Conservation (phyloP, 371 early-diverging fungal species). For the Parasitella parasitica region DNA sequence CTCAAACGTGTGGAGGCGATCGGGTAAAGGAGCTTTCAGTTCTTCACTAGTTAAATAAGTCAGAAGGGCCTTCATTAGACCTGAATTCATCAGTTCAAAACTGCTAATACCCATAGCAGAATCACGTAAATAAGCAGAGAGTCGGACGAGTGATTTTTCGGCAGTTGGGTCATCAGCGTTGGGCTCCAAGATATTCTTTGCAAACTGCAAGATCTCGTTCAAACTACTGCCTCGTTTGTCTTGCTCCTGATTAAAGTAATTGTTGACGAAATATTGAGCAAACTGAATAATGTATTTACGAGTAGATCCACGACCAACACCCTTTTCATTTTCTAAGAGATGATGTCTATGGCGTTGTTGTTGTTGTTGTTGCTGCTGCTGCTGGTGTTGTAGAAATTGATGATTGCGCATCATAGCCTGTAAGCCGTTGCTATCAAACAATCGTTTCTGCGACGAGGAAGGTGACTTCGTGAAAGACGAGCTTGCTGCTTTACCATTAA, state of each 20-base stretch:
- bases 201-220: slow-evolving; percentile 29
- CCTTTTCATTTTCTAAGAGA: slow-evolving; percentile 26
- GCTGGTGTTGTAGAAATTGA: slow-evolving; percentile 16
- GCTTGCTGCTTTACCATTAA: neutral
- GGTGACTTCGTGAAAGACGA: neutral
- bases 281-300: slow-evolving; percentile 36
- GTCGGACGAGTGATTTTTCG: slow-evolving; percentile 13
- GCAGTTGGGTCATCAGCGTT: slow-evolving; percentile 11
- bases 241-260: slow-evolving; percentile 8
- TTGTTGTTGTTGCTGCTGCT: slow-evolving; percentile 10
- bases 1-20: slow-evolving; percentile 38
- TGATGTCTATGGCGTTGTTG: neutral
- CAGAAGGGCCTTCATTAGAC: slow-evolving; percentile 61
- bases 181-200: slow-evolving; percentile 13
- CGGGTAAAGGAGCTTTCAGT: slow-evolving; percentile 6
- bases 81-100: slow-evolving; percentile 80
- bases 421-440: slow-evolving; percentile 30
- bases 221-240: slow-evolving; percentile 17
- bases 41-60: slow-evolving; percentile 44
- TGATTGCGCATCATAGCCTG: slow-evolving; percentile 36
- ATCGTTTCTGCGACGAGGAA: slow-evolving; percentile 10
- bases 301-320: slow-evolving; percentile 38
- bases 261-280: slow-evolving; percentile 27
- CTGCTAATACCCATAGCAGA: slow-evolving; percentile 67
- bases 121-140: slow-evolving; percentile 29